Evolutionary conservation across 331 rosid genomes (phyloP), one percentile per base, ranked within the genome.

Genomic region (Quercus lobata): DNA sequence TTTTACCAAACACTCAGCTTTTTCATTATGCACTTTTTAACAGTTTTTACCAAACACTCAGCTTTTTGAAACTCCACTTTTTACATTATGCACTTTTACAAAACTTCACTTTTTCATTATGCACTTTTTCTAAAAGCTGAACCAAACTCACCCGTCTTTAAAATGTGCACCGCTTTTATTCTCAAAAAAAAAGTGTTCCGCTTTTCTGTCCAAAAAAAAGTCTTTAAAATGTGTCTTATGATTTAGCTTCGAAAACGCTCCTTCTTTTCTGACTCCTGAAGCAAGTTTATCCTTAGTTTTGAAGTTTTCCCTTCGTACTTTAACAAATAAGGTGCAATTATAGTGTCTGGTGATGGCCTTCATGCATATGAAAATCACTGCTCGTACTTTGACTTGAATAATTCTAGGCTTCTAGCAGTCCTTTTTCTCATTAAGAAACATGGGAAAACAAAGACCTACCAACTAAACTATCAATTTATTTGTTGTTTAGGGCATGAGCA

Each of bases 201-300:
- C 27, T 27, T 27, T 27, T 27, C 29, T 27, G 29, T 27, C 29
- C 0, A 27, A 27, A 27, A 27, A 27, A 27, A 27, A 1, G 2
- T 6, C 32, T 41, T 14, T 70, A 53, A 27, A 60, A 69, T 83
- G 72, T 54, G 32, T 41, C 73, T 55, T 25, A n/a, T 22, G 12
- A 63, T 75, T 19, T 73, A 69, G 89, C 89, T 89, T 91, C 60
- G 72, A 71, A 68, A 49, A 69, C 76, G 89, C 90, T 83, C 88
- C 62, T 86, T 35, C 72, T 56, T 76, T 82, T 81, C 88, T 83
- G 76, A 76, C 35, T 76, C 79, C 79, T 30, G n/a, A 90, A 90
- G 91, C 91, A 81, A 88, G 54, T 80, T 61, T 21, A 61, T 63
- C 29, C 88, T 85, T 85, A 25, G 75, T 61, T 76, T 80, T 80